phyloP scores from a whole-genome alignment of 495 filamentous ascomycete genomes.

The Clavariopsis aquatica region DNA sequence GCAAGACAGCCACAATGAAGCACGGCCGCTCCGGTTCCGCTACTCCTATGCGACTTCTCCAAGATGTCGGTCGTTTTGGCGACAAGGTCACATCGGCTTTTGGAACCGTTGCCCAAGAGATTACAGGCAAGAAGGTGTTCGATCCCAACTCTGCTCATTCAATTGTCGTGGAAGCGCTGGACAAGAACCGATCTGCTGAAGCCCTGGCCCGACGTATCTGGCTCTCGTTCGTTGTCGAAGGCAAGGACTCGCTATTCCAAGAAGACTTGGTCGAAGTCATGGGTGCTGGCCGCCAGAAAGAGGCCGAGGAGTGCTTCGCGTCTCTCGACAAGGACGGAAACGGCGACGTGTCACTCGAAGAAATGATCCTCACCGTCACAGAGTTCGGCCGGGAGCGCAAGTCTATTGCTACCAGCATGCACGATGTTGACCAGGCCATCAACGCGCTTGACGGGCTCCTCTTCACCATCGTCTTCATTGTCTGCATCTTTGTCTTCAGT shows the following conservation, averaged over 20 bases:
- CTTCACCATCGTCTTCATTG: constrained; percentile 71
- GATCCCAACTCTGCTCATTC: constrained; percentile 87
- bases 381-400: constrained; percentile 82
- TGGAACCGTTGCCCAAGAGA: constrained; percentile 90
- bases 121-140: constrained; percentile 92
- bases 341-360: constrained; percentile 89
- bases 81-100: constrained; percentile 76
- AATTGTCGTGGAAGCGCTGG: constrained; percentile 82
- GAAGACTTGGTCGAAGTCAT: constrained; percentile 89
- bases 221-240: constrained; percentile 97
- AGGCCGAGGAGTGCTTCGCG: constrained; percentile 80
- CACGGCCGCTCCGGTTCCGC: constrained; percentile 58
- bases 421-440: constrained; percentile 95
- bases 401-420: constrained; percentile 85
- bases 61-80: constrained; percentile 76
- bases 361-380: constrained; percentile 86
- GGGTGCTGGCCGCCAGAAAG: constrained; percentile 64
- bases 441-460: constrained; percentile 84
- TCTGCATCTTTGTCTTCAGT: constrained; percentile 84
- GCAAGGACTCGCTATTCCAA: constrained; percentile 70
- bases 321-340: constrained; percentile 84
- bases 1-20: constrained; percentile 52
- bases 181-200: constrained; percentile 77
- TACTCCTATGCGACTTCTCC: constrained; percentile 75
- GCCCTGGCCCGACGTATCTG: constrained; percentile 88